Conservation (phyloP, 2,329 filamentous ascomycete genomes). For the Lasiodiplodia sp. region DNA sequence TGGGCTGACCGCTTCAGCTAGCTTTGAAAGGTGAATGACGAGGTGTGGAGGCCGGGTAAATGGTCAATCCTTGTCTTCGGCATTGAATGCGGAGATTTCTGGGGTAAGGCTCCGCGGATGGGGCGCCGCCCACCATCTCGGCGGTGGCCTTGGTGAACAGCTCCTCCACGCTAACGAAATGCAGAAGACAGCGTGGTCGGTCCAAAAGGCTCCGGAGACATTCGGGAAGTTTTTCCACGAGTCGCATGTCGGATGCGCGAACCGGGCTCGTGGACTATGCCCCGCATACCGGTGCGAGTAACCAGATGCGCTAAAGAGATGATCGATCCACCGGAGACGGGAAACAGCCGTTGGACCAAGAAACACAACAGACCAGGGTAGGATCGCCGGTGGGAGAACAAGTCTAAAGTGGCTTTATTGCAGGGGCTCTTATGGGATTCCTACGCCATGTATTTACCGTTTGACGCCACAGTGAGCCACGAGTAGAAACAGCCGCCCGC, state of each 20-base stretch:
- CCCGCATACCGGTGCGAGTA: conserved; percentile 10
- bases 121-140: conserved; percentile 2
- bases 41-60: conserved; percentile 5
- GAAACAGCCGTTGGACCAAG: background rate
- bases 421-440: background rate
- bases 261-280: conserved; percentile 3
- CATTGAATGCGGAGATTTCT: conserved; percentile 19
- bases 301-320: conserved; percentile 18
- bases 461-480: conserved; percentile 16
- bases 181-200: background rate
- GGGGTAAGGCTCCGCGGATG: conserved; percentile 13
- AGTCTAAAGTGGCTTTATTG: background rate
- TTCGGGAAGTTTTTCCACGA: conserved; percentile 19
- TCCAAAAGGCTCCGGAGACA: background rate
- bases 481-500: conserved; percentile 11
- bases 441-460: conserved; percentile 13
- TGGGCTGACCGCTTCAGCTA: conserved; percentile 12
- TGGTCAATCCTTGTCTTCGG: background rate
- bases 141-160: conserved; percentile 1
- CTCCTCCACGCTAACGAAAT: conserved; percentile 18
- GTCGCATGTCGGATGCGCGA: conserved; percentile 8
- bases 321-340: conserved; percentile 25
- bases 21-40: conserved; percentile 8
- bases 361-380: background rate
- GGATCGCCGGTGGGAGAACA: conserved; percentile 14